These are phyloP conservation scores for Escallonia rubra DNA, from an alignment of 129 eudicot species.

Conservation along the genomic window DNA sequence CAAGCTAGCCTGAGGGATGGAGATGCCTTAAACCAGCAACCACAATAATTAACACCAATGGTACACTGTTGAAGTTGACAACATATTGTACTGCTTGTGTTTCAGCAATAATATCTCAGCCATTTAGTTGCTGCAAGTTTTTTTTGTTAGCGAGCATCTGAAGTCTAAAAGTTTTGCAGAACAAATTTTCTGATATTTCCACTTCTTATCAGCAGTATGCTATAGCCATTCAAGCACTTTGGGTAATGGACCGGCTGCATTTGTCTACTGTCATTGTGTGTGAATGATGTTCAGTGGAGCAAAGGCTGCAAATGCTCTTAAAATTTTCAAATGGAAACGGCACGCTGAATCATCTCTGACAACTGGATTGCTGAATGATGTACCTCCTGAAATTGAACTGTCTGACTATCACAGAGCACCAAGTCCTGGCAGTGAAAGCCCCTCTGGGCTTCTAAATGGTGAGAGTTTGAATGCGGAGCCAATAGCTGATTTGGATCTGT, in stretches of 20 bases:
- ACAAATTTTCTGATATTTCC: background rate
- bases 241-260: conserved; percentile 63
- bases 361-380: conserved; percentile 40
- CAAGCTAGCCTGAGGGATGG: too few species aligned
- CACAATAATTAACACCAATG: too few species aligned
- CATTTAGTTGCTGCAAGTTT: too few species aligned
- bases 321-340: conserved; percentile 55
- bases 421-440: conserved; percentile 86
- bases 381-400: conserved; percentile 75
- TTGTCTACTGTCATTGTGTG: conserved; percentile 33
- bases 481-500: conserved; percentile 77
- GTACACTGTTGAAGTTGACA: too few species aligned
- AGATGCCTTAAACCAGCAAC: too few species aligned
- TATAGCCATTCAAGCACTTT: conserved; percentile 25
- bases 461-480: conserved; percentile 74
- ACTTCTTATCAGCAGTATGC: conserved; percentile 28
- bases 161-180: too few species aligned
- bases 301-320: conserved; percentile 46
- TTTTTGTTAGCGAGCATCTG: too few species aligned
- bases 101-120: too few species aligned
- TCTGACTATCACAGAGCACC: conserved; percentile 79
- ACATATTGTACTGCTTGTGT: too few species aligned
- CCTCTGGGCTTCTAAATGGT: conserved; percentile 80
- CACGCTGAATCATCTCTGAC: conserved; percentile 51
- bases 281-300: conserved; percentile 82